Percentiles rank a stretch among this genome's conserved stretches.
Evolutionary conservation across 169 alveolate genomes (phyloP).

Genomic region (Sarcocystis neurona): DNA sequence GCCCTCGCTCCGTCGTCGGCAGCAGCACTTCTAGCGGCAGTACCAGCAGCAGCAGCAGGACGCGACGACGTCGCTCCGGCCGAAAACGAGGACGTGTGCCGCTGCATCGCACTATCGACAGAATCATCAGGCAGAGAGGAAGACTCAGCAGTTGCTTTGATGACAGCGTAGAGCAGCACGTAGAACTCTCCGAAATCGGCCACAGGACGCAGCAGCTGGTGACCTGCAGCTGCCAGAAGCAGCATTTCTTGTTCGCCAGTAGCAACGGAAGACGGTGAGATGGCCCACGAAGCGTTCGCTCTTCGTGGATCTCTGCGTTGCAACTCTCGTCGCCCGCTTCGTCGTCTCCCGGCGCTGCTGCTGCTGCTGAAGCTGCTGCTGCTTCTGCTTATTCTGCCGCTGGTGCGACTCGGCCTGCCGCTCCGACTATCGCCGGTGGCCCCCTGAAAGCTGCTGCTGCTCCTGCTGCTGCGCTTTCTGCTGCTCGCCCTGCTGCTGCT

Average conservation of each 20-base stretch:
- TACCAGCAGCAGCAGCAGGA: background rate
- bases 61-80: slow-evolving; percentile 4
- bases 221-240: background rate
- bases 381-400: slow-evolving; percentile 12
- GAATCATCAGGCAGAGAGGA: too few species aligned
- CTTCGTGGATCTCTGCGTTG: background rate
- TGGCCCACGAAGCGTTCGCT: background rate
- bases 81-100: too few species aligned
- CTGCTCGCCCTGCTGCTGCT: too few species aligned
- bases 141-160: too few species aligned
- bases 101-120: too few species aligned
- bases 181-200: slow-evolving; percentile 17
- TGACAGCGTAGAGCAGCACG: slow-evolving; percentile 6
- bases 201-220: background rate
- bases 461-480: background rate
- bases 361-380: slow-evolving; percentile 27
- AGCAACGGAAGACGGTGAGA: too few species aligned
- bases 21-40: background rate
- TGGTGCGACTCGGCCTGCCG: too few species aligned
- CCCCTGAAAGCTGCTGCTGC: slow-evolving; percentile 6
- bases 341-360: background rate
- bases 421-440: too few species aligned
- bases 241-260: too few species aligned
- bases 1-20: background rate
- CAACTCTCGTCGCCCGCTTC: background rate